Evolutionary conservation across 768 basidiomycete species (phyloP), one percentile per base, ranked within the genome.

Genomic region (Hypsizygus marmoreus): DNA sequence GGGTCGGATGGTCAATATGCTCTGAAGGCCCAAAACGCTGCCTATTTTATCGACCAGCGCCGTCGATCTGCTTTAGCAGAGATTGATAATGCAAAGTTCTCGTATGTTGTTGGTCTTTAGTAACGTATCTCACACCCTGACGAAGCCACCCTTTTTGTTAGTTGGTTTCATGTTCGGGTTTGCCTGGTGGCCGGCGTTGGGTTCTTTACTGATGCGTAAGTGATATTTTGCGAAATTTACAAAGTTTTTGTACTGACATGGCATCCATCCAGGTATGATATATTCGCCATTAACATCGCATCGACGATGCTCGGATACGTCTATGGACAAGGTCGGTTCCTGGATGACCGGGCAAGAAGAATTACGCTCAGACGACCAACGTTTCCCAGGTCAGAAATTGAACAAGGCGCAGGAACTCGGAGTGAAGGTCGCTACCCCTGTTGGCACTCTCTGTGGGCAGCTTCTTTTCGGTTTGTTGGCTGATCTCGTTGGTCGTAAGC

Each of bases 281-380:
- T 95, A 48, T 97, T 94, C 58, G 88, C 90, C 6, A 95, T 95
- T 68, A 91, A 85, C 65, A 88, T 95, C 34, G 91, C 81, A 0
- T 81, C 87, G 0, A 73, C 74, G 0, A 94, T 95, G 90, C 67
- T 95, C 45, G 89, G 86, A 17, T 89, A 85, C 57, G 83, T 93
- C 45, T 94, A 94, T 42, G 80, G 81, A 32, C 43, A 62, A 12
- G 55, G 69, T 69, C 38, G 19, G 53, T 51, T n/a, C n/a, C n/a
- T n/a, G n/a, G n/a, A n/a, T n/a, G n/a, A n/a, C n/a, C n/a, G n/a
- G n/a, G n/a, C n/a, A n/a, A n/a, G n/a, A 40, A 1, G 34, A 26
- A 40, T 30, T 10, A 17, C 26, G 22, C 14, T 42, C 29, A 36
- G 38, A 23, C 38, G 62, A 25, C 17, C 4, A n/a, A 23, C 44